phyloP scores from a whole-genome alignment of 768 basidiomycete genomes.

The Naganishia onofrii region DNA sequence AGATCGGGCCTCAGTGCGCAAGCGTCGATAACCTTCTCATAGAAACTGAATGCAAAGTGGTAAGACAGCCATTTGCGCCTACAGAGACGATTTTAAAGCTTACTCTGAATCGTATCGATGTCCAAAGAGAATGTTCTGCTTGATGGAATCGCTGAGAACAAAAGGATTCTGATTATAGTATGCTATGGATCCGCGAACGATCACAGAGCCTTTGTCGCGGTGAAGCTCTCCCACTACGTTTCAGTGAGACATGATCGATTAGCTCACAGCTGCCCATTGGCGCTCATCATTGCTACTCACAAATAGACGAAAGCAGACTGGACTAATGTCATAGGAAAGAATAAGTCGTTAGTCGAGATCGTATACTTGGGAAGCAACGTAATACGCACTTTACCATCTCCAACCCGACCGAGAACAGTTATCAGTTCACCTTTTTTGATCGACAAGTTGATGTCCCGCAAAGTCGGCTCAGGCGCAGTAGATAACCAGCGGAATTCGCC shows the following conservation, averaged over 20 bases:
- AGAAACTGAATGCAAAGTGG: conserved; percentile 32
- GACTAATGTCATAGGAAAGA: not conserved
- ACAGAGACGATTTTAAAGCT: not conserved
- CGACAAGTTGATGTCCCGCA: conserved; percentile 72
- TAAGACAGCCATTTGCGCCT: too few species aligned
- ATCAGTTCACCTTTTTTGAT: conserved; percentile 80
- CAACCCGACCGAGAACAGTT: conserved; percentile 82
- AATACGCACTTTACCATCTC: conserved; percentile 67
- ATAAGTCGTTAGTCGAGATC: not conserved
- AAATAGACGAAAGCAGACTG: conserved; percentile 34
- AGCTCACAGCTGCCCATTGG: too few species aligned
- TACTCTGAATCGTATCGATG: conserved; percentile 69
- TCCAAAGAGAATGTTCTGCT: conserved; percentile 88
- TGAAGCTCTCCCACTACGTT: conserved; percentile 73
- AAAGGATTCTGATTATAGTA: conserved; percentile 88
- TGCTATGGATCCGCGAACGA: conserved; percentile 67
- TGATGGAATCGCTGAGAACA: conserved; percentile 80
- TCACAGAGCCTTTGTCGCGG: conserved; percentile 68
- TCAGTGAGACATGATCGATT: too few species aligned
- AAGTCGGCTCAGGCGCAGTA: conserved; percentile 57
- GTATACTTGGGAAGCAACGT: too few species aligned
- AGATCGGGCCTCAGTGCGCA: conserved; percentile 83
- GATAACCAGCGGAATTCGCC: conserved; percentile 77
- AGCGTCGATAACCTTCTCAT: conserved; percentile 56
- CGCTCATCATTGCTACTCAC: conserved; percentile 31